Percentiles rank a stretch among this genome's conserved stretches.
These are phyloP conservation scores for Populus pruinosa DNA, from an alignment of 345 rosid species.

Conservation along the genomic window DNA sequence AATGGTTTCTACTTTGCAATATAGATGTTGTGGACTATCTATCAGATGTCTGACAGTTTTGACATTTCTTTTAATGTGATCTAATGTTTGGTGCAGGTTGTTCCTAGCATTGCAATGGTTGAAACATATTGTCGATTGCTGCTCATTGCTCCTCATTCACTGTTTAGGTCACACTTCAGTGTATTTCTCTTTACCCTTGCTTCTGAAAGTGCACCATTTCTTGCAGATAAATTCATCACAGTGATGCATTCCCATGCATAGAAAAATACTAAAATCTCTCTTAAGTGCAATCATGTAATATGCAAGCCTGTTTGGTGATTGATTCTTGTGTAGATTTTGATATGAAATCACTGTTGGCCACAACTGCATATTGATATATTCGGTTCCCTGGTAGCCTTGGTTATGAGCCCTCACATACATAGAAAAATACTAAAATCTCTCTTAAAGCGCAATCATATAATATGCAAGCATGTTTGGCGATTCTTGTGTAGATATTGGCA, in stretches of 20 bases:
- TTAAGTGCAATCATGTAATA: background rate
- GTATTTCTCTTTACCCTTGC: slow-evolving; percentile 45
- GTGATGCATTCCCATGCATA: background rate
- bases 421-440: background rate
- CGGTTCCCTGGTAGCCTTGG: too few species aligned
- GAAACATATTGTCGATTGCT: slow-evolving; percentile 94
- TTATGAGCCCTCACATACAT: too few species aligned
- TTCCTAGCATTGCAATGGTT: slow-evolving; percentile 97
- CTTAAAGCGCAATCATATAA: background rate
- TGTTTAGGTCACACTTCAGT: slow-evolving; percentile 84
- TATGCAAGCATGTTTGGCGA: background rate
- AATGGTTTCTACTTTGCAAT: background rate
- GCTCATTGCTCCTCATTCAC: slow-evolving; percentile 82
- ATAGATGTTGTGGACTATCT: background rate
- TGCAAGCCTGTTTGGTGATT: background rate
- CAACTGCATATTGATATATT: too few species aligned
- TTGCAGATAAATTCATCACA: background rate
- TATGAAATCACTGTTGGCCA: too few species aligned
- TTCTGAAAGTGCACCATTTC: slow-evolving; percentile 7
- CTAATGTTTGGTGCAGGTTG: slow-evolving; percentile 54
- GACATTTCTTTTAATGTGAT: slow-evolving; percentile 6
- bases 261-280: background rate
- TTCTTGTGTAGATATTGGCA: too few species aligned
- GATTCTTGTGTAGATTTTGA: too few species aligned
- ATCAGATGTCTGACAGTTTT: background rate